Evolutionary conservation across 768 basidiomycete genomes (phyloP), one percentile per base, ranked within the genome.

Genomic region (Gloeostereum incarnatum): DNA sequence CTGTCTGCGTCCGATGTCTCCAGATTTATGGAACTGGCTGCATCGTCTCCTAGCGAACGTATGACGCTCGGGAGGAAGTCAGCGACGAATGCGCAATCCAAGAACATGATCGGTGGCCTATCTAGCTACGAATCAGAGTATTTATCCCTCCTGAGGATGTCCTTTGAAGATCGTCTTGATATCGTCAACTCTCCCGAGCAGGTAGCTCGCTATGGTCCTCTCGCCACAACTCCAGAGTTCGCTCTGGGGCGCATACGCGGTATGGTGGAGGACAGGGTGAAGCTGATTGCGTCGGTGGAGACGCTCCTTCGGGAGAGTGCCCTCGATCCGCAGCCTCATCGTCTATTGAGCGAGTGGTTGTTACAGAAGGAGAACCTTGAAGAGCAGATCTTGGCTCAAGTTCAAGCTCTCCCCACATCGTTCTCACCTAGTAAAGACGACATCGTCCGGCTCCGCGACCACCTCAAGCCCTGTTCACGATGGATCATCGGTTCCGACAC

Each of bases 401-500:
- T 58, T 71, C 38, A 59, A 76, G 30, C 54, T 60, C 17, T 39
- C 53, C 5, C 48, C 58, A 6, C 54, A 70, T 19, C 56, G 61
- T 48, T 57, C 51, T 21, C 48, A 54, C 5, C 48, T 48, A 50
- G 57, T 6, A 65, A 65, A 8, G 51, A 66, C 32, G 59, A 63
- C 13, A 60, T 75, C 22, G 61, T 75, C 39, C 42, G 59, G 10
- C 50, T 69, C 8, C 62, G 61, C 26, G 54, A 61, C 14, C 67
- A 69, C 43, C 69, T 82, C 50, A 50, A 60, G 35, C 56, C 68
- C 11, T 63, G 58, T 27, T 76, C 75, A 10, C 63, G 76, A 35
- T 86, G 82, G 82, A 86, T 86, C 58, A 72, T 86, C 46, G 80
- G 81, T 9, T 83, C 81, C 31, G 82, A 85, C 50, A 75, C 78